phyloP scores from a whole-genome alignment of 208 protist genomes.

The Trypanosoma scelopori region DNA sequence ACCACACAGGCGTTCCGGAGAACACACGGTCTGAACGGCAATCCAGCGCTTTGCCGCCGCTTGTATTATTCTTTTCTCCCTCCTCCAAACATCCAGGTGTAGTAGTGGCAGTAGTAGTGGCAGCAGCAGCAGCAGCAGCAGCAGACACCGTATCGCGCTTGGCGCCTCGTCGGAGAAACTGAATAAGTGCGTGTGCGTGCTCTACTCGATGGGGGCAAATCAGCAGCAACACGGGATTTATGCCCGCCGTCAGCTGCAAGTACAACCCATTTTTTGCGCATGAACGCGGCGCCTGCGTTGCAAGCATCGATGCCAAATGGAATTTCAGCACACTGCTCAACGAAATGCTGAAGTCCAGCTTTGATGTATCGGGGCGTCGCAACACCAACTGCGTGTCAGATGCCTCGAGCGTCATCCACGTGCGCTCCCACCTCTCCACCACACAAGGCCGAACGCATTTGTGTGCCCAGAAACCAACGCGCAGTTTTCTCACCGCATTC shows the following conservation, averaged over 20 bases:
- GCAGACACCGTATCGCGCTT: background rate
- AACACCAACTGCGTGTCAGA: slow-evolving; percentile 26
- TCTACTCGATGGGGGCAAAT: slow-evolving; percentile 43
- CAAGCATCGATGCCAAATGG: slow-evolving; percentile 24
- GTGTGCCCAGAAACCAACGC: slow-evolving; percentile 62
- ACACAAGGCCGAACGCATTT: slow-evolving; percentile 48
- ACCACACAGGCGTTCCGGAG: slow-evolving; percentile 16
- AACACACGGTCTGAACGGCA: background rate
- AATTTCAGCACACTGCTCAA: slow-evolving; percentile 26
- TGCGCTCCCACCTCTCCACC: slow-evolving; percentile 44
- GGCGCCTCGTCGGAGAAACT: slow-evolving; percentile 1
- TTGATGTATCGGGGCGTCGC: slow-evolving; percentile 21
- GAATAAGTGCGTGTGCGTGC: slow-evolving; percentile 36
- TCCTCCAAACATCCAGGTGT: background rate
- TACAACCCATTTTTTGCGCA: slow-evolving; percentile 50
- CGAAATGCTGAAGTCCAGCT: slow-evolving; percentile 21
- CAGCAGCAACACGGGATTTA: slow-evolving; percentile 41
- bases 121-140: too few species aligned
- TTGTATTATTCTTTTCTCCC: background rate
- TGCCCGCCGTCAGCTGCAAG: slow-evolving; percentile 37
- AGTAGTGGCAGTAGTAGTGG: too few species aligned
- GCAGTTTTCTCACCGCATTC: slow-evolving; percentile 13
- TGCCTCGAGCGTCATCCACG: slow-evolving; percentile 41
- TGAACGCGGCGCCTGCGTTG: slow-evolving; percentile 28
- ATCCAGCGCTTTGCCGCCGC: background rate